A percentile compares a stretch with the other conserved stretches of the same genome.
Conservation (phyloP, 2,329 filamentous ascomycete species). For the Sporothrix mexicana region DNA sequence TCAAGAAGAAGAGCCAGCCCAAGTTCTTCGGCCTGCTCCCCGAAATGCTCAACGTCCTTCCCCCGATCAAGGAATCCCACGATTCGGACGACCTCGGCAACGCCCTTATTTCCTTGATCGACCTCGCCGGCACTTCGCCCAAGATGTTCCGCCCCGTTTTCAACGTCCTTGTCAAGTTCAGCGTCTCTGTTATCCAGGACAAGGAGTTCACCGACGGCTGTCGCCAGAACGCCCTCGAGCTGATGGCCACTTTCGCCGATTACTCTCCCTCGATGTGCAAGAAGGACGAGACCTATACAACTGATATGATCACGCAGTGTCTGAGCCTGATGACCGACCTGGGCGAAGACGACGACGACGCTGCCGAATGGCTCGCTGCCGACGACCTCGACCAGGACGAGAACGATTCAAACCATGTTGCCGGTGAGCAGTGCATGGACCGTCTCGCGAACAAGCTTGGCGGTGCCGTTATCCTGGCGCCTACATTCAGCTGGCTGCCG, state of each 20-base stretch:
- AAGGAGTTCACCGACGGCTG: slow-evolving; percentile 91
- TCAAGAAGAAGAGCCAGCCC: slow-evolving; percentile 82
- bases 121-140: slow-evolving; percentile 89
- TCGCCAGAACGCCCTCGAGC: slow-evolving; percentile 91
- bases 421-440: slow-evolving; percentile 98
- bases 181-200: slow-evolving; percentile 90
- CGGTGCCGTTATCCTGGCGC: slow-evolving; percentile 87
- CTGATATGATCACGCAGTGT: slow-evolving; percentile 98
- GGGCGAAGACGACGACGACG: slow-evolving; percentile 92
- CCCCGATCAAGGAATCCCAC: slow-evolving; percentile 87
- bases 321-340: slow-evolving; percentile 98
- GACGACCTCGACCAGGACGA: slow-evolving; percentile 97
- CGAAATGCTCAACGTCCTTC: slow-evolving; percentile 91
- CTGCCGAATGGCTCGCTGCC: slow-evolving; percentile 86
- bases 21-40: slow-evolving; percentile 89
- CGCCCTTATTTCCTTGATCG: slow-evolving; percentile 88
- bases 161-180: slow-evolving; percentile 89
- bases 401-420: slow-evolving; percentile 95
- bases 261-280: slow-evolving; percentile 93
- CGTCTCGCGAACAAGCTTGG: slow-evolving; percentile 95
- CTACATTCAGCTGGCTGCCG: slow-evolving; percentile 95
- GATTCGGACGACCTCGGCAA: slow-evolving; percentile 92
- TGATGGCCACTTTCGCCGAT: slow-evolving; percentile 98
- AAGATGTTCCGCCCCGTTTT: slow-evolving; percentile 99
- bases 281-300: slow-evolving; percentile 89